Percentiles rank a stretch among this genome's conserved stretches.
Evolutionary conservation across 2,329 filamentous ascomycete genomes (phyloP).

Genomic region (Ceratocystis lukuohia): DNA sequence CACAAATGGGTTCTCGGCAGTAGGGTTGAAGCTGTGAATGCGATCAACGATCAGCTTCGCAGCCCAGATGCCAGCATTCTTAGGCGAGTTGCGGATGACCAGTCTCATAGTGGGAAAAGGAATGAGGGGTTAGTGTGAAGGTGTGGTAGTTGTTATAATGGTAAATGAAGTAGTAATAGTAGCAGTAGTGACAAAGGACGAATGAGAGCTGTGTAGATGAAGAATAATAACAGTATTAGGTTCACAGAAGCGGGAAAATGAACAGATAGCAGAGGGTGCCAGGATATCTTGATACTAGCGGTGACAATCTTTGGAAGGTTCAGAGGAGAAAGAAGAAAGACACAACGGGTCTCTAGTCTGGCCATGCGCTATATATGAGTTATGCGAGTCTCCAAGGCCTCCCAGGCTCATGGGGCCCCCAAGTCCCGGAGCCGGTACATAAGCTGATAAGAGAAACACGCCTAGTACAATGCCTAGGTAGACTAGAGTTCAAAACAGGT

Average conservation of each 20-base stretch:
- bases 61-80: conserved; percentile 58
- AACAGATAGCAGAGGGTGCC: no score
- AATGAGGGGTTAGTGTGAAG: conserved; percentile 14
- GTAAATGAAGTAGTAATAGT: not conserved
- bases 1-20: conserved; percentile 60
- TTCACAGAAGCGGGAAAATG: no score
- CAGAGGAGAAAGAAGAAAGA: not conserved
- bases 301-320: not conserved
- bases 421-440: conserved; percentile 1
- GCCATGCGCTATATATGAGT: not conserved
- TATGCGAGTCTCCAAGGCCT: not conserved
- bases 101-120: conserved; percentile 51
- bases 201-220: no score
- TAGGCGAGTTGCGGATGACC: conserved; percentile 63
- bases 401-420: not conserved
- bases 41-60: conserved; percentile 72
- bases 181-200: not conserved
- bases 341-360: not conserved
- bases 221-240: no score
- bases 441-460: not conserved
- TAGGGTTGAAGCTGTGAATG: conserved; percentile 65
- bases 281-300: no score
- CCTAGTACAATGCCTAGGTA: no score
- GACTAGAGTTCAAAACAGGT: not conserved
- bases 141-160: conserved; percentile 13